Evolutionary conservation across 805 yeast species (phyloP).

Genomic region (Isabelozyma heimii): DNA sequence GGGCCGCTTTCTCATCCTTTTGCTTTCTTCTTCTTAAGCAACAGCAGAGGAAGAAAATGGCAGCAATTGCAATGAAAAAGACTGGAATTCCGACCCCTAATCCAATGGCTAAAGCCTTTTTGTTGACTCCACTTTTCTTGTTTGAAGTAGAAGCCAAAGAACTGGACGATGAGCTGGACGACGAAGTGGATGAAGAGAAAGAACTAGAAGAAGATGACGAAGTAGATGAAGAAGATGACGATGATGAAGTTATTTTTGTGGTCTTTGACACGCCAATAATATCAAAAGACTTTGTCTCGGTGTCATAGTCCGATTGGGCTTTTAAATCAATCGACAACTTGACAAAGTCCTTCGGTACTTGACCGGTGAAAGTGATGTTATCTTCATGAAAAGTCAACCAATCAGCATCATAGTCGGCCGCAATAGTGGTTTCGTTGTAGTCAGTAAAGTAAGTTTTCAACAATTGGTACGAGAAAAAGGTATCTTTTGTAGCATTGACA

Average conservation of each 20-base stretch:
- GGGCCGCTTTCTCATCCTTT: slow-evolving; percentile 13
- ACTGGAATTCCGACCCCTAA: slow-evolving; percentile 85
- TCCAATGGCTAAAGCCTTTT: slow-evolving; percentile 76
- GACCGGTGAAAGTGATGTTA: slow-evolving; percentile 69
- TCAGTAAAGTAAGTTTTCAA: slow-evolving; percentile 57
- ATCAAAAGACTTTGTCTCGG: slow-evolving; percentile 41
- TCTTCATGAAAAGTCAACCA: slow-evolving; percentile 68
- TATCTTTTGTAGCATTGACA: slow-evolving; percentile 67
- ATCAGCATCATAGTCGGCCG: slow-evolving; percentile 39
- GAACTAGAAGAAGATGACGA: slow-evolving; percentile 25
- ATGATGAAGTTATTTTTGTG: slow-evolving; percentile 18
- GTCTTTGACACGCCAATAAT: slow-evolving; percentile 48
- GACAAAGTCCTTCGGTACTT: slow-evolving; percentile 40
- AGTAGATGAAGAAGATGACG: slow-evolving; percentile 19
- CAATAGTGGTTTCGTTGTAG: slow-evolving; percentile 45
- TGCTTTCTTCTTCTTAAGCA: slow-evolving; percentile 41
- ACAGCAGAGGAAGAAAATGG: slow-evolving; percentile 50
- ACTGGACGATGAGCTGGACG: slow-evolving; percentile 16
- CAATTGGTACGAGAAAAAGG: slow-evolving; percentile 56
- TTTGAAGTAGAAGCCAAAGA: not conserved
- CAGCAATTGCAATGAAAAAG: slow-evolving; percentile 47
- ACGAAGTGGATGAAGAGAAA: slow-evolving; percentile 25
- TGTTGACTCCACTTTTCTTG: slow-evolving; percentile 21
- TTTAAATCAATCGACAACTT: slow-evolving; percentile 21
- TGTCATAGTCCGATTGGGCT: slow-evolving; percentile 26